phyloP scores from a whole-genome alignment of 305 asterid genomes.

The Fraxinus platypoda region DNA sequence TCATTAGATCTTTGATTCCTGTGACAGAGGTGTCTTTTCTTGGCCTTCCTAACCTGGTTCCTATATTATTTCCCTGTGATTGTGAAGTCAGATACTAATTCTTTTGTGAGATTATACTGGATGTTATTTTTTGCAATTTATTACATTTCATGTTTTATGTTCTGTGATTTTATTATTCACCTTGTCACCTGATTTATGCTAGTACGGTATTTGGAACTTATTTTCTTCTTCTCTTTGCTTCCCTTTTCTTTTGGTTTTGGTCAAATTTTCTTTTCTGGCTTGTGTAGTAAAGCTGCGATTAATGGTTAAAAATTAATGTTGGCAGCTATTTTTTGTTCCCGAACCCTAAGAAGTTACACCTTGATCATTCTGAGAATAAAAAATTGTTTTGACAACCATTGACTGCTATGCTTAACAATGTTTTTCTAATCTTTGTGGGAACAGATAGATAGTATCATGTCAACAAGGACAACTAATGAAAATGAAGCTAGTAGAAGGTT shows the following conservation, averaged over 20 bases:
- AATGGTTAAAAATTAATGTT: neutral
- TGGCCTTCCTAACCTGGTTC: neutral
- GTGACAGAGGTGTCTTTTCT: neutral
- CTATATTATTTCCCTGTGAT: neutral
- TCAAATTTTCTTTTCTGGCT: neutral
- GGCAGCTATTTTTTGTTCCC: neutral
- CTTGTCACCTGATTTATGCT: neutral
- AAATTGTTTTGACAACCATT: neutral
- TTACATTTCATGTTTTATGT: neutral
- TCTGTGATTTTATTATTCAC: neutral
- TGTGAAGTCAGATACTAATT: neutral
- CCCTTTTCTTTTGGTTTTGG: neutral
- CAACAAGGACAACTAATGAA: slow-evolving; percentile 85
- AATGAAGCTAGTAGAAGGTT: slow-evolving; percentile 99
- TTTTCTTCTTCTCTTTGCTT: neutral
- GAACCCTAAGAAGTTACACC: neutral
- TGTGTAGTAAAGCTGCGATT: neutral
- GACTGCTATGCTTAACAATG: slow-evolving; percentile 10
- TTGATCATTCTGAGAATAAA: neutral
- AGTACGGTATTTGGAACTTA: neutral
- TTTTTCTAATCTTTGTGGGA: slow-evolving; percentile 22
- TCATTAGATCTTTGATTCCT: neutral
- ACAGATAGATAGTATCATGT: slow-evolving; percentile 98
- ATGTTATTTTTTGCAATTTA: neutral
- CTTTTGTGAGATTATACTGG: neutral